Base-by-base conservation (phyloP, 148 eudicot genomes). In the Chenopodium berlandieri region DNA sequence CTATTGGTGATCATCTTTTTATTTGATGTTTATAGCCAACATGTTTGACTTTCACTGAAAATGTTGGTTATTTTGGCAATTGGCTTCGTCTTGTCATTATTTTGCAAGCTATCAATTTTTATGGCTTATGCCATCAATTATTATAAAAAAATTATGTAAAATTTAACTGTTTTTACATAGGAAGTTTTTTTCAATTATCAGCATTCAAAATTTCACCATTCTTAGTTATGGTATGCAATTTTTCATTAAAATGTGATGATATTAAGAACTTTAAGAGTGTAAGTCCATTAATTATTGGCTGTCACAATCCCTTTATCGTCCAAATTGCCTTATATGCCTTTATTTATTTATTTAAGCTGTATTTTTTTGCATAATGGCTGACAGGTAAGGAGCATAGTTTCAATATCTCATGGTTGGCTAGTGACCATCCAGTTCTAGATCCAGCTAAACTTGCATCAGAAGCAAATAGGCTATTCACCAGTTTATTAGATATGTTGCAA, bases 381-480 rank as follows among this genome's bases (percentile, higher is more conserved):
- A 37, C 82, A 80, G 92, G 88, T 74, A 85, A 67, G 66, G 86
- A 85, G 56, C 82, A 75, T 64, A 77, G 78, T 63, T 94, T 96
- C 77, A 94, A 92, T 77, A 34, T 94, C 63, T 92, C 95, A 25
- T 88, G 94, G 98, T 52, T 93, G 79, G 78, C 76, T 69, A 91
- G 84, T 83, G 90, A 90, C 71, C 97, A 94, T 84, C 97, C 99
- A 73, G 83, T 94, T 78, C 80, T 96, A 78, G 90, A 96, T 86
- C 84, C 86, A 67, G 82, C 82, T 67, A 82, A 86, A 48, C 92
- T 94, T 25, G 74, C 72, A 25, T 87, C 95, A 37, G 98, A 96
- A 79, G 91, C 98, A 80, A 88, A 91, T 78, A 91, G 84, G 82
- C 88, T 78, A 75, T 66, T 90, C 27, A 69, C 82, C 44, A 80